phyloP scores from a whole-genome alignment of 179 eudicot species.

The Drosera spatulata region DNA sequence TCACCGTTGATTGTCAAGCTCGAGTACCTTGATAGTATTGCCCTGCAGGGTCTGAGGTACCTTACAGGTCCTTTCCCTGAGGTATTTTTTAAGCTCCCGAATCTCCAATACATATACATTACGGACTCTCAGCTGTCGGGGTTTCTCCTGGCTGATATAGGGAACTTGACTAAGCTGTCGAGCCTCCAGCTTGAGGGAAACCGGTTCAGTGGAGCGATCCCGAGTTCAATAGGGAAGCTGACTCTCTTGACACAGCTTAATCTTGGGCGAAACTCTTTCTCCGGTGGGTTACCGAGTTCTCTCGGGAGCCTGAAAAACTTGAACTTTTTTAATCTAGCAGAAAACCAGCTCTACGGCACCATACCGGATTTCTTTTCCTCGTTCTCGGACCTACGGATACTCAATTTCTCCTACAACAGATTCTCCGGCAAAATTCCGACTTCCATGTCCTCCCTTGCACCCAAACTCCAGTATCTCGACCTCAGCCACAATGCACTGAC shows the following conservation, averaged over 20 bases:
- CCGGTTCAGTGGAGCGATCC: constrained; percentile 28
- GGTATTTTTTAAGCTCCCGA: constrained; percentile 14
- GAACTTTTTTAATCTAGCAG: constrained; percentile 9
- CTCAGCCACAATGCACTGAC: constrained; percentile 29
- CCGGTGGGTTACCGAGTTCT: constrained; percentile 28
- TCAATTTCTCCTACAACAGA: constrained; percentile 24
- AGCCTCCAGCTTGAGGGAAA: constrained; percentile 21
- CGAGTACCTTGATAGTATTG: constrained; percentile 12
- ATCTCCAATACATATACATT: constrained; percentile 18
- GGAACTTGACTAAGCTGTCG: constrained; percentile 14
- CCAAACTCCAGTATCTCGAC: constrained; percentile 15
- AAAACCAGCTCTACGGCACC: constrained; percentile 24
- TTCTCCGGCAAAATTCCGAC: constrained; percentile 34
- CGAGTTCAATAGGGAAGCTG: constrained; percentile 27
- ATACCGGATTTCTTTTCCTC: constrained; percentile 37
- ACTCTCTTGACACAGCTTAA: constrained; percentile 24
- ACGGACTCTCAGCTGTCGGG: constrained; percentile 35
- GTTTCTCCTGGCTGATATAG: constrained; percentile 23
- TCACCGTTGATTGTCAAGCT: constrained; percentile 32
- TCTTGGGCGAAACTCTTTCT: constrained; percentile 28
- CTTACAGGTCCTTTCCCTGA: constrained; percentile 33
- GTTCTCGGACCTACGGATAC: constrained; percentile 14
- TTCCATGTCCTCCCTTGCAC: constrained; percentile 20
- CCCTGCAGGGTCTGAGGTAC: constrained; percentile 12
- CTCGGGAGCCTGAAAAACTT: constrained; percentile 23